phyloP scores from a whole-genome alignment of 2,329 filamentous ascomycete genomes.

The Ophiostoma perfectum region DNA sequence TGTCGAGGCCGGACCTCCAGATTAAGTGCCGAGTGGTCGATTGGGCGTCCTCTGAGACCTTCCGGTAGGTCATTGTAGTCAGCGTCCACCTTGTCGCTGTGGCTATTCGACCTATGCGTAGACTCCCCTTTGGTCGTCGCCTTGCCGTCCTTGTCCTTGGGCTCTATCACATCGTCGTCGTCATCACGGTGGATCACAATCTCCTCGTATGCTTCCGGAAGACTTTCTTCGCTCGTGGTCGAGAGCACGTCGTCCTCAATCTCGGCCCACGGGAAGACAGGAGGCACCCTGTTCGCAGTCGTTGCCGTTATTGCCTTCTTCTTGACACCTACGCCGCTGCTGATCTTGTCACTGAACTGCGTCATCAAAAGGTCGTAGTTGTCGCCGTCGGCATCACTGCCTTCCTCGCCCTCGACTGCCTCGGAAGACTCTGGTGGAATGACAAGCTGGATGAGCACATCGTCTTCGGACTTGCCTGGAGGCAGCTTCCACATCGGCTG shows the following conservation, averaged over 20 bases:
- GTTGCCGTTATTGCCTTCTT: background rate
- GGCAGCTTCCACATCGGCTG: conserved; percentile 26
- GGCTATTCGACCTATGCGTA: background rate
- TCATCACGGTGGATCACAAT: conserved; percentile 19
- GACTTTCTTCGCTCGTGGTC: conserved; percentile 20
- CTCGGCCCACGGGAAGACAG: conserved; percentile 16
- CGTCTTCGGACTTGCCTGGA: conserved; percentile 20
- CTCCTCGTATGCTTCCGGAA: background rate
- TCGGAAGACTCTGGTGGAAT: background rate
- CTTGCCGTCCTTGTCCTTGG: conserved; percentile 31
- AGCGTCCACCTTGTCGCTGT: background rate
- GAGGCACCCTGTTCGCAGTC: background rate
- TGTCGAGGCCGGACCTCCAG: background rate
- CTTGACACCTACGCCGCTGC: background rate
- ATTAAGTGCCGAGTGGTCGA: background rate
- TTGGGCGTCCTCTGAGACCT: background rate
- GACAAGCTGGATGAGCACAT: conserved; percentile 23
- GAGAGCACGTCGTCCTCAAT: conserved; percentile 21
- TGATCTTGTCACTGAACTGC: background rate
- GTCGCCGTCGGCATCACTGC: background rate
- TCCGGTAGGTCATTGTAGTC: background rate
- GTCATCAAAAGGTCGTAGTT: conserved; percentile 15
- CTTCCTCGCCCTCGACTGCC: background rate
- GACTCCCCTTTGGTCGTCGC: background rate
- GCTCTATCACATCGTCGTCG: conserved; percentile 36